These are phyloP conservation scores for Colletotrichum orchidophilum DNA, from an alignment of 2,329 filamentous ascomycete species.

Conservation along the genomic window DNA sequence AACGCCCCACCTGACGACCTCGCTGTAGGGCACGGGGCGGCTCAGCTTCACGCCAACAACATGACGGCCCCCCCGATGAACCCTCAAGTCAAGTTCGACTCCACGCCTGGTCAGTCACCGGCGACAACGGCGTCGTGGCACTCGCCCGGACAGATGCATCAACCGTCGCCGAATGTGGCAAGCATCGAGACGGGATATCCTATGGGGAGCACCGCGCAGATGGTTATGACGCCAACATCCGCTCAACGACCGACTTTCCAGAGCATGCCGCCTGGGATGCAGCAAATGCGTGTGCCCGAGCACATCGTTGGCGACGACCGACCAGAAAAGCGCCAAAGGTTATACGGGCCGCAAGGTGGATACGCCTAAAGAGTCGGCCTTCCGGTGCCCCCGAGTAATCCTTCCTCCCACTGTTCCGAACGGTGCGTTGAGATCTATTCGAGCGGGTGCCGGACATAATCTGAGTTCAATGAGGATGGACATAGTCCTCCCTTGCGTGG, in stretches of 20 bases:
- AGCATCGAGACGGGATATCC: constrained; percentile 58
- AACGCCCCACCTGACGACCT: constrained; percentile 59
- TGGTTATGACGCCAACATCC: constrained; percentile 45
- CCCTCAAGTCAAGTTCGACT: constrained; percentile 58
- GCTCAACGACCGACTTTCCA: constrained; percentile 43
- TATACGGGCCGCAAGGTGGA: constrained; percentile 54
- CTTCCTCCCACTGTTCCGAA: not conserved
- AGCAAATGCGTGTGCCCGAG: constrained; percentile 44
- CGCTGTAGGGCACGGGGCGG: constrained; percentile 44
- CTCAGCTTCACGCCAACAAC: constrained; percentile 46
- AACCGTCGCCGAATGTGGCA: constrained; percentile 54
- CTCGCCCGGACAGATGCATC: constrained; percentile 62
- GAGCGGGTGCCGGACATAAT: not conserved
- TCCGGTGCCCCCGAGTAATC: not conserved
- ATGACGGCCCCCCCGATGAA: constrained; percentile 42
- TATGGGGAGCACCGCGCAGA: constrained; percentile 53
- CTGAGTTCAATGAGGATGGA: not conserved
- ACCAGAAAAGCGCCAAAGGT: constrained; percentile 63
- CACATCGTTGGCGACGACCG: constrained; percentile 48
- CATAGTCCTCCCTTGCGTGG: not conserved
- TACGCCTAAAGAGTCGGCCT: constrained; percentile 45
- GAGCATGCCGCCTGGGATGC: constrained; percentile 49
- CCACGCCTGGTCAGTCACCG: constrained; percentile 63
- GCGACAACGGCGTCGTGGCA: constrained; percentile 57
- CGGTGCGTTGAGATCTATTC: not conserved